These are phyloP conservation scores for Diaporthe caulivora DNA, from an alignment of 2,329 filamentous ascomycete species.

Conservation along the genomic window DNA sequence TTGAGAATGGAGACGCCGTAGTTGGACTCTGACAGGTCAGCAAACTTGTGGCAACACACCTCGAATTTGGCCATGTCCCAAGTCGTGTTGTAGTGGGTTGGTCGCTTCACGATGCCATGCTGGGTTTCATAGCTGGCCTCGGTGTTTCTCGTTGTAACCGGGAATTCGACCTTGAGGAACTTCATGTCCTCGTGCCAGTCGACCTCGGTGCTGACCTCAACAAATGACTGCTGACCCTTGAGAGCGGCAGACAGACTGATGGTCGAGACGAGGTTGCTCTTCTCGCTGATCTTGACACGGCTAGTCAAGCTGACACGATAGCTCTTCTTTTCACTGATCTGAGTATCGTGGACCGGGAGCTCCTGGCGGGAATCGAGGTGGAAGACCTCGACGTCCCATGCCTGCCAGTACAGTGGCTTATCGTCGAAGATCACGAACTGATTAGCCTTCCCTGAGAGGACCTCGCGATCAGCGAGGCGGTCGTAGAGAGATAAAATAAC, in stretches of 20 bases:
- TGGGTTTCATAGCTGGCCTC: constrained; percentile 97
- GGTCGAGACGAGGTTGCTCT: constrained; percentile 88
- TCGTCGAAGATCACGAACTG: constrained; percentile 97
- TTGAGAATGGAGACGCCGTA: constrained; percentile 95
- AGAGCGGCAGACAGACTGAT: constrained; percentile 82
- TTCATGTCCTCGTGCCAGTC: constrained; percentile 98
- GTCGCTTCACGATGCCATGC: constrained; percentile 87
- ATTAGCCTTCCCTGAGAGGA: constrained; percentile 86
- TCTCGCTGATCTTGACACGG: constrained; percentile 86
- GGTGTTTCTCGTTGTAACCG: constrained; percentile 89
- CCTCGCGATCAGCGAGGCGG: constrained; percentile 77
- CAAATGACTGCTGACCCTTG: constrained; percentile 73
- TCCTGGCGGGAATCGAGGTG: constrained; percentile 89
- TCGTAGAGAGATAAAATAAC: constrained; percentile 89
- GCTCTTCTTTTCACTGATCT: constrained; percentile 77
- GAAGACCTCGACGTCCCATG: constrained; percentile 98
- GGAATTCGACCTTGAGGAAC: constrained; percentile 99
- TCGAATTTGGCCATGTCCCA: constrained; percentile 96
- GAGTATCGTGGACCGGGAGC: constrained; percentile 75
- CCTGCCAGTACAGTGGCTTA: constrained; percentile 97
- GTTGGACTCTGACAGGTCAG: constrained; percentile 86
- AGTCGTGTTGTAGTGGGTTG: constrained; percentile 97
- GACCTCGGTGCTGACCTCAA: constrained; percentile 88
- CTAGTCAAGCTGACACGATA: constrained; percentile 87
- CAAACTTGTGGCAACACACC: constrained; percentile 95